Evolutionary conservation across 1,284 basidiomycete species (phyloP), one percentile per base, ranked within the genome.

Genomic region (Trametes sp.): DNA sequence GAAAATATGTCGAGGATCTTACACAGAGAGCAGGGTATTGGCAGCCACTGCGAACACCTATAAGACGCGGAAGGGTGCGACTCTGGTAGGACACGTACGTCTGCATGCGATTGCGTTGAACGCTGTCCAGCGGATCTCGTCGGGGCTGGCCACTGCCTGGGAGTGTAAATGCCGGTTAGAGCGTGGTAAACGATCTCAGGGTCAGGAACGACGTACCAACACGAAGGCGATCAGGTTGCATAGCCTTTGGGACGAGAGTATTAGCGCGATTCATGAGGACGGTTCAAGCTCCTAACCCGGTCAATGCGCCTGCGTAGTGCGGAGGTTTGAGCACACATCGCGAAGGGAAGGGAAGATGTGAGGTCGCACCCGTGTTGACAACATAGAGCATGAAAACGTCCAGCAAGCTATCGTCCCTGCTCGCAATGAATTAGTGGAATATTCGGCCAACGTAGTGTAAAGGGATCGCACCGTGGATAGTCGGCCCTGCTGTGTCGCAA

Each of bases 341-440:
- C 36, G 9, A 16, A 14, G 4, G 36, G 8, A 38, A 14, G 36
- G 41, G 4, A n/a, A 23, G 41, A 31, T 5, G 19, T 9, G 8
- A 31, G 19, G 46, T 14, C 46, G 28, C 19, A 49, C 46, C 46
- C 13, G 46, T 31, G 29, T 49, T 49, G 4, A 29, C 26, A n/a
- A 49, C 46, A 31, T 49, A 49, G 46, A 49, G 26, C 26, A 49
- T n/a, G 4, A 49, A 49, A 4, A n/a, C 28, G 28, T 49, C 46
- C 8, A 49, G 19, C 16, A 28, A 10, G 14, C n/a, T 28, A 9
- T 49, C 46, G n/a, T 10, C 31, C 28, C 46, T 49, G 28, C 6
- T 4, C 36, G 14, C 14, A 31, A 31, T n/a, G 26, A 19, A 14
- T 16, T 16, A 14, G 9, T 16, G 36, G 16, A 16, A 6, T 16